Conservation (phyloP, 2,329 filamentous ascomycete genomes). For the Metarhizium rileyi region DNA sequence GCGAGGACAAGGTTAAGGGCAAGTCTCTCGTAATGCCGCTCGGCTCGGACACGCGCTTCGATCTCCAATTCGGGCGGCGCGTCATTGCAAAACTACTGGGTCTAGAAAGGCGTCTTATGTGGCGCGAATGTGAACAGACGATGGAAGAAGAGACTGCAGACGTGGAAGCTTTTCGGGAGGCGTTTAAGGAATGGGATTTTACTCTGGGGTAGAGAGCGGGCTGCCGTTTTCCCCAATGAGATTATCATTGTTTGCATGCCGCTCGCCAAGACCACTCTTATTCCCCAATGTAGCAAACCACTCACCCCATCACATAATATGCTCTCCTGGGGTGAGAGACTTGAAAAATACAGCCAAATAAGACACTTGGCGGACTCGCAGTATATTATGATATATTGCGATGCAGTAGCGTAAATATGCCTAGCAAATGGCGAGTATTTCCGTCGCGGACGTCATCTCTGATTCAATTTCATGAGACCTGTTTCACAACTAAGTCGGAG, state of each 20-base stretch:
- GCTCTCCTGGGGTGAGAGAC: background rate
- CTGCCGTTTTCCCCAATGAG: too few relatives aligned
- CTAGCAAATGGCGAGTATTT: too few relatives aligned
- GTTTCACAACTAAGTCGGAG: background rate
- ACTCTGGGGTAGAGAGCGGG: conserved; percentile 30
- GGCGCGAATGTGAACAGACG: conserved; percentile 75
- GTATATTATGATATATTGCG: background rate
- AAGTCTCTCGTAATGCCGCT: conserved; percentile 64
- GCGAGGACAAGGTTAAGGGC: conserved; percentile 46
- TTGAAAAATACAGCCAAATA: background rate
- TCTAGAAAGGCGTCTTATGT: conserved; percentile 68
- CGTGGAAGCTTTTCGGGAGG: conserved; percentile 66
- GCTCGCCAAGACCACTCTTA: background rate
- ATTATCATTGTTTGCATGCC: too few relatives aligned
- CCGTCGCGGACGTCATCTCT: background rate
- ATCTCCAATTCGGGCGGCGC: conserved; percentile 79
- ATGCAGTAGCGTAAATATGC: background rate
- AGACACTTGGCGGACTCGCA: background rate
- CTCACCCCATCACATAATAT: background rate
- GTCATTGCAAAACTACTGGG: conserved; percentile 83
- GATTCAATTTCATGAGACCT: background rate
- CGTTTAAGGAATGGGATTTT: conserved; percentile 84
- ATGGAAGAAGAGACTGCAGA: conserved; percentile 71
- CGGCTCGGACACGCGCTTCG: conserved; percentile 64
- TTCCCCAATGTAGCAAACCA: background rate